Percentiles rank a stretch among this genome's conserved stretches.
Conservation (phyloP, 441 rosid species). For the Pelargonium cotyledonis region DNA sequence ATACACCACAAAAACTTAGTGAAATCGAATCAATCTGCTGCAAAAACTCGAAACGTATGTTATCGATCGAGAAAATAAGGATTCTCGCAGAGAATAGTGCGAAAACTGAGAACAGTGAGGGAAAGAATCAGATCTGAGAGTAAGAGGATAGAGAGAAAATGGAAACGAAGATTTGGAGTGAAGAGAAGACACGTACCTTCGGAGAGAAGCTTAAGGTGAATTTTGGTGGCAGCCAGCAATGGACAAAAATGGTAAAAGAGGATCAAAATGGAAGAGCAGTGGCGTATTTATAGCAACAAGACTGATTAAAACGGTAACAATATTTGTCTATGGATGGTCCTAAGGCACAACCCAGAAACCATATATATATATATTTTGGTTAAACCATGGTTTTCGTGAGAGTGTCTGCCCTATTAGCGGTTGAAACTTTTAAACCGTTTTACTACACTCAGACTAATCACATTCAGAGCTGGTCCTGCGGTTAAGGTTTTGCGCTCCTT, state of each 20-base stretch:
- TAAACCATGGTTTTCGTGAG: too few species aligned
- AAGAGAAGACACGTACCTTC: slow-evolving; percentile 2
- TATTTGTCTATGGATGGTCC: not conserved
- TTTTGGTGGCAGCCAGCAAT: not conserved
- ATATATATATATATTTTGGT: too few species aligned
- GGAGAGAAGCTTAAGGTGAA: not conserved
- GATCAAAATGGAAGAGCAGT: not conserved
- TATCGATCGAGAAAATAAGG: not conserved
- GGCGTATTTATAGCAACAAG: not conserved
- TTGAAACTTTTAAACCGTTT: too few species aligned
- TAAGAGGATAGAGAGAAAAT: not conserved
- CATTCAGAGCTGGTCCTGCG: too few species aligned
- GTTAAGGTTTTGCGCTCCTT: too few species aligned
- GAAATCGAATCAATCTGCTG: too few species aligned
- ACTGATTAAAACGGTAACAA: not conserved
- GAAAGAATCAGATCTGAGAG: slow-evolving; percentile 1
- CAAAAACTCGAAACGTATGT: too few species aligned
- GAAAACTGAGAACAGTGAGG: not conserved
- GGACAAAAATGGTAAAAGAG: slow-evolving; percentile 1
- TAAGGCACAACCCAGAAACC: not conserved
- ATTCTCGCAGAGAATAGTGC: not conserved
- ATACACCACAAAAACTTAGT: too few species aligned
- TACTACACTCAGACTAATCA: too few species aligned
- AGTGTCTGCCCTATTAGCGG: too few species aligned
- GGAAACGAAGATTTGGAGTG: not conserved